A percentile compares a stretch with the other conserved stretches of the same genome.
Conservation (phyloP, 2,329 filamentous ascomycete species). For the Fusarium sterilihyphosum region DNA sequence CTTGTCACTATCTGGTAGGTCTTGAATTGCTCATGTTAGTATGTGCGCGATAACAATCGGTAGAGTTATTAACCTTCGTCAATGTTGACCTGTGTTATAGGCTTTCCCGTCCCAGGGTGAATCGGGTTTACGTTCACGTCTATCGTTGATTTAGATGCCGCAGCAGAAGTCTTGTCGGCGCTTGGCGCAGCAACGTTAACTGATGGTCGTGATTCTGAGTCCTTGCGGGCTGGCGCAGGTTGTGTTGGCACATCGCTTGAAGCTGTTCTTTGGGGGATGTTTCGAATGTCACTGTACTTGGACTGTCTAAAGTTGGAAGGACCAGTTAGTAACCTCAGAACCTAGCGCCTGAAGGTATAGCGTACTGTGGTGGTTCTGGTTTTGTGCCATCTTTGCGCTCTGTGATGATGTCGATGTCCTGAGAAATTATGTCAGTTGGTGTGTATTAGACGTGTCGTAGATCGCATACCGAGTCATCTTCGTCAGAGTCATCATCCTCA, state of each 20-base stretch:
- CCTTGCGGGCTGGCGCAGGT: constrained; percentile 58
- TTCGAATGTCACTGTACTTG: constrained; percentile 72
- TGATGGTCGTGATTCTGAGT: constrained; percentile 50
- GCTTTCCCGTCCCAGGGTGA: constrained; percentile 82
- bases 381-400: constrained; percentile 73
- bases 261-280: constrained; percentile 69
- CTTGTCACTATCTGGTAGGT: constrained; percentile 83
- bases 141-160: constrained; percentile 82
- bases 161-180: constrained; percentile 65
- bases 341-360: constrained; percentile 19
- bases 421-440: constrained; percentile 10
- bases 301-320: constrained; percentile 57
- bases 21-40: constrained; percentile 46
- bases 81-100: constrained; percentile 79
- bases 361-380: constrained; percentile 67
- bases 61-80: constrained; percentile 64
- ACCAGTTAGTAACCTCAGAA: constrained; percentile 8
- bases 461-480: constrained; percentile 55
- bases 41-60: neutral
- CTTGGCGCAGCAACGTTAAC: constrained; percentile 52
- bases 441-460: neutral
- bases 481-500: constrained; percentile 55
- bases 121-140: constrained; percentile 85
- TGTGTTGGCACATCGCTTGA: constrained; percentile 62
- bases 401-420: constrained; percentile 76